phyloP scores from a whole-genome alignment of 2,329 filamentous ascomycete genomes.

The Dendrostoma leiphaemia region DNA sequence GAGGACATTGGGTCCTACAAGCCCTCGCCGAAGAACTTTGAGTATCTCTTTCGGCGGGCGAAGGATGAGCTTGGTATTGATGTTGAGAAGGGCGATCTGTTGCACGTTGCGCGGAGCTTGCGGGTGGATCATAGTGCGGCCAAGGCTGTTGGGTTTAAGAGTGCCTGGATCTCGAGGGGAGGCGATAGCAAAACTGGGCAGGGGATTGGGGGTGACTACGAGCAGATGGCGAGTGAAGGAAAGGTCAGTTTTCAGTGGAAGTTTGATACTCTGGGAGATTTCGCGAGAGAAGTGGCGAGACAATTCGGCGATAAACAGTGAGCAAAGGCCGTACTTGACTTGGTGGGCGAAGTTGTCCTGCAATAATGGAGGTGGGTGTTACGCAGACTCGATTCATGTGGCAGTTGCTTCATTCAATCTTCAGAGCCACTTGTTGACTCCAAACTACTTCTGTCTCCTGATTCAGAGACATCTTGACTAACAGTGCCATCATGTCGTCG shows the following conservation, averaged over 20 bases:
- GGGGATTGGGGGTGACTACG: conserved; percentile 28
- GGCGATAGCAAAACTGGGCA: conserved; percentile 32
- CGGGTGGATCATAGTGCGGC: conserved; percentile 67
- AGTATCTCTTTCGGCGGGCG: conserved; percentile 58
- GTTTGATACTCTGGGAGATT: conserved; percentile 37
- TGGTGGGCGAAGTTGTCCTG: neutral
- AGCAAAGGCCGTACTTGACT: neutral
- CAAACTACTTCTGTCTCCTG: neutral
- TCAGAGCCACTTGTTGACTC: neutral
- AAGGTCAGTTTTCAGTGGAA: conserved; percentile 34
- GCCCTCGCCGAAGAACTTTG: conserved; percentile 62
- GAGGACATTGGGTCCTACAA: conserved; percentile 73
- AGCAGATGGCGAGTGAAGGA: conserved; percentile 28
- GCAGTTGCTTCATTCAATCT: neutral
- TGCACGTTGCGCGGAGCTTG: conserved; percentile 69
- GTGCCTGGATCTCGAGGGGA: conserved; percentile 63
- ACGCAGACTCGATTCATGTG: neutral
- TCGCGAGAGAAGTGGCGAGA: conserved; percentile 38
- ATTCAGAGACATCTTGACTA: conserved; percentile 5
- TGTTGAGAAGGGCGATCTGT: conserved; percentile 47
- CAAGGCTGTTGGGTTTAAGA: conserved; percentile 56
- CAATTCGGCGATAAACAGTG: conserved; percentile 28
- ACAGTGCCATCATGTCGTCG: neutral
- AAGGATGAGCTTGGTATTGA: conserved; percentile 51
- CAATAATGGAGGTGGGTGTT: no score